Evolutionary conservation across 768 basidiomycete genomes (phyloP).

Genomic region (Psilocybe tampanensis): DNA sequence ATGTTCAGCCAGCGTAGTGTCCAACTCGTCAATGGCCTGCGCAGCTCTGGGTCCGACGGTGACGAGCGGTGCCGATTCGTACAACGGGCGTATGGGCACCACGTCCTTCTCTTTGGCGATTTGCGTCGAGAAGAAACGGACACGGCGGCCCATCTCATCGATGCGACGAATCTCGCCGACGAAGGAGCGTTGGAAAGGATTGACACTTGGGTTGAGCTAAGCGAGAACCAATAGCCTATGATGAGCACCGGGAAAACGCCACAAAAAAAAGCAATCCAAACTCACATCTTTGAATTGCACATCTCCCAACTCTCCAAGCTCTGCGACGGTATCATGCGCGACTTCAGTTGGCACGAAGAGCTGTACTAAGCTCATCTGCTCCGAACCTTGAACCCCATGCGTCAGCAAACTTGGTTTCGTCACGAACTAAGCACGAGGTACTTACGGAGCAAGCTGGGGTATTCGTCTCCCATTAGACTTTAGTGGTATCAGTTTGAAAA

Average conservation of each 20-base stretch:
- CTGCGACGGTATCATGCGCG: conserved; percentile 94
- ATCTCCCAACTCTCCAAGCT: conserved; percentile 93
- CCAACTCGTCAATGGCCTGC: conserved; percentile 92
- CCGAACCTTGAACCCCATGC: conserved; percentile 68
- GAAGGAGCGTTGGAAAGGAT: conserved; percentile 98
- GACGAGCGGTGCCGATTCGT: conserved; percentile 84
- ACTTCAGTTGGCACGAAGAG: conserved; percentile 97
- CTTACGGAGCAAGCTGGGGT: conserved; percentile 85
- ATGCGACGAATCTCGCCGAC: conserved; percentile 93
- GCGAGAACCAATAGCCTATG: too few relatives aligned
- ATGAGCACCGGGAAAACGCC: too few relatives aligned
- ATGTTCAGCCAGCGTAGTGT: conserved; percentile 83
- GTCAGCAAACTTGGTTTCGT: conserved; percentile 13
- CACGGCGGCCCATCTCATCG: conserved; percentile 94
- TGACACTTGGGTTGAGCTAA: conserved; percentile 91
- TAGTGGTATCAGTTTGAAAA: conserved; percentile 6
- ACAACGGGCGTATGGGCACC: conserved; percentile 80
- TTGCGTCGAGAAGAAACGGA: conserved; percentile 86
- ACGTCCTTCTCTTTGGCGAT: conserved; percentile 85
- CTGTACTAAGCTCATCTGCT: conserved; percentile 97
- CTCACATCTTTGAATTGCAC: conserved; percentile 97
- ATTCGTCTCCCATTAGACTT: conserved; percentile 70
- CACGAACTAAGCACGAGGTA: not conserved
- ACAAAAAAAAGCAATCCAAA: too few relatives aligned
- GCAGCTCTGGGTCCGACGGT: conserved; percentile 92